Percentiles rank a stretch among this genome's conserved stretches.
phyloP scores from a whole-genome alignment of 768 basidiomycete genomes.

The Suillus plorans region DNA sequence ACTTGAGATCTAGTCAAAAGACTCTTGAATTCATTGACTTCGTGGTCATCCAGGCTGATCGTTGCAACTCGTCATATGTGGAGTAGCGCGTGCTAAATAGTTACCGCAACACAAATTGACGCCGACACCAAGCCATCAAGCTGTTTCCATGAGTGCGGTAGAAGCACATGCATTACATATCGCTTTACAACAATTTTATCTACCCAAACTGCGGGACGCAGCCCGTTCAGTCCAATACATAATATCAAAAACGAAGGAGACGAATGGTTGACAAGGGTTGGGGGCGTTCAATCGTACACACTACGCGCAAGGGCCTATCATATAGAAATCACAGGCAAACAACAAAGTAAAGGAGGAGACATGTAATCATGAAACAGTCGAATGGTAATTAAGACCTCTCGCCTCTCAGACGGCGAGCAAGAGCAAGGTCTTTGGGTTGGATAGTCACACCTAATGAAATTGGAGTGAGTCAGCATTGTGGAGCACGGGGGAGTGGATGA shows the following conservation, averaged over 20 bases:
- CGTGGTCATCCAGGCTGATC: neutral
- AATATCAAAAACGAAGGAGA: constrained; percentile 12
- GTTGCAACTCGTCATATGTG: neutral
- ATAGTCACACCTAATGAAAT: constrained; percentile 49
- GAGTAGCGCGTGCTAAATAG: neutral
- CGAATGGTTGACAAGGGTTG: constrained; percentile 4
- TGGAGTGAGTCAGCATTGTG: constrained; percentile 13
- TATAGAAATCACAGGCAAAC: constrained; percentile 21
- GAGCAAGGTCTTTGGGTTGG: constrained; percentile 87
- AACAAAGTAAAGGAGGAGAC: constrained; percentile 10
- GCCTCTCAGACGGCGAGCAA: constrained; percentile 84
- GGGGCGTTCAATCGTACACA: constrained; percentile 26
- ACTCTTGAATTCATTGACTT: neutral
- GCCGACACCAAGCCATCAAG: neutral
- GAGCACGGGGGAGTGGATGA: constrained; percentile 12
- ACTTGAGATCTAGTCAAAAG: neutral
- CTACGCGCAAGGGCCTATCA: constrained; percentile 27
- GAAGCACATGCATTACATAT: constrained; percentile 24
- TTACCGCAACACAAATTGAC: neutral
- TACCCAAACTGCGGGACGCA: constrained; percentile 15
- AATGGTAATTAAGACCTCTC: constrained; percentile 60
- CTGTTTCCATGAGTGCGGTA: constrained; percentile 10
- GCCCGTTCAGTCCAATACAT: constrained; percentile 1
- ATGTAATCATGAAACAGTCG: neutral
- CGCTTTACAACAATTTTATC: constrained; percentile 29